Base-by-base conservation (phyloP, 179 eudicot genomes). In the Gypsophila paniculata region DNA sequence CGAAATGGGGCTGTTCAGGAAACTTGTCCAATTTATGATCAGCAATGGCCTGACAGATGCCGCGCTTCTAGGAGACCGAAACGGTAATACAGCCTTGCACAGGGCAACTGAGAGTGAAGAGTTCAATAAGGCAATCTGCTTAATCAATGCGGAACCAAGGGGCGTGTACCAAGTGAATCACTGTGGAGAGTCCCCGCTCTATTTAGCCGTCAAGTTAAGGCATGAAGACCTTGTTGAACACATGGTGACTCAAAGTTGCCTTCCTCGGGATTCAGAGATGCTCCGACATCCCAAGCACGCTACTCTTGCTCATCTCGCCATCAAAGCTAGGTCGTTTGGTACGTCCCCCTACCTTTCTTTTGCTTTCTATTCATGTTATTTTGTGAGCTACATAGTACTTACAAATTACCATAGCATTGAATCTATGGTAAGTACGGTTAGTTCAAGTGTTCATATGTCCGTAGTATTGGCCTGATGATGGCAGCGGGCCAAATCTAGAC, bases 21-120 rank as follows among this genome's bases (percentile, higher is more conserved):
- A 42, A 42, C 8, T 42, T 42, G 46, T 42, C 11, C 46, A 9
- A 8, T 42, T 42, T 42, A 6, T 42, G 3, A 42, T 42, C 46
- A 42, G 8, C 46, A 42, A 42, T 9, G 46, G 46, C 11, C 46
- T 42, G 46, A 42, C 46, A 42, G 46, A 42, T 42, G 46, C 8
- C 8, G 8, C 46, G 46, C 46, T 42, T 42, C 5, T 18, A 25
- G 25, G 15, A 3, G 38, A 38, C 6, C 10, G 1, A 7, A 1
- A 65, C 17, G 69, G 69, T 65, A 15, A 65, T 39, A 39, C 52
- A 42, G 26, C 51, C 52, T 38, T 65, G 26, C 52, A 65, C 17
- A 6, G 8, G 46, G 69, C 29, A 13, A 4, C 18, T 21, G 0
- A 0, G 6, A 9, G 0, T 6, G 52, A 6, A 8, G 29, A 39